phyloP scores from a whole-genome alignment of 257 asterid genomes.

The Gentiana macrophylla region DNA sequence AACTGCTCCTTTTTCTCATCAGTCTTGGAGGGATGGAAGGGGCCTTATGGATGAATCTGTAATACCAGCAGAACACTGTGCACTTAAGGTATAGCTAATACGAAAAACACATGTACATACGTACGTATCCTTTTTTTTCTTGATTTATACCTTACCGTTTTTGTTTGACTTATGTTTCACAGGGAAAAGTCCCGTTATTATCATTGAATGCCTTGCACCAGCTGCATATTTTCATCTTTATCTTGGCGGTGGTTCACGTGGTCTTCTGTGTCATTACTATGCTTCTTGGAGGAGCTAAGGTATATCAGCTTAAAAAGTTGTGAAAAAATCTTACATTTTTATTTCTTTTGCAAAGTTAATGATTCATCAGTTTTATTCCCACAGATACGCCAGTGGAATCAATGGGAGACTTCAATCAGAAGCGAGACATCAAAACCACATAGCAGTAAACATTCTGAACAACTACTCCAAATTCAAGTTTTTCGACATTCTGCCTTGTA shows the following conservation, averaged over 20 bases:
- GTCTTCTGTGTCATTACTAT: conserved; percentile 60
- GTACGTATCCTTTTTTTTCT: not conserved
- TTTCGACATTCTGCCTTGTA: too few relatives aligned
- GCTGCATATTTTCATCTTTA: conserved; percentile 84
- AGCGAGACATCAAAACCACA: conserved; percentile 20
- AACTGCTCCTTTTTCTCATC: not conserved
- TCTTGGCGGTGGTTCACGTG: conserved; percentile 73
- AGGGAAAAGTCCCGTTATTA: conserved; percentile 58
- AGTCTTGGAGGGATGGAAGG: conserved; percentile 17
- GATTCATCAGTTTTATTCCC: not conserved
- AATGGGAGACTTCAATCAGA: conserved; percentile 58
- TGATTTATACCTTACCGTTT: not conserved
- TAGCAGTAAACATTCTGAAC: conserved; percentile 18
- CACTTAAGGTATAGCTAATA: conserved; percentile 21
- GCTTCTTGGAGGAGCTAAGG: conserved; percentile 68
- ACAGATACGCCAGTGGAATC: conserved; percentile 69
- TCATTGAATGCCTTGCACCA: conserved; percentile 80
- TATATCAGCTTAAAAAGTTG: conserved; percentile 4
- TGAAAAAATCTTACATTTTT: not conserved
- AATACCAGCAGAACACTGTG: conserved; percentile 20
- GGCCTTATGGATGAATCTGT: conserved; percentile 33
- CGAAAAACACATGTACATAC: not conserved
- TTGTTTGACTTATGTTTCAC: not conserved
- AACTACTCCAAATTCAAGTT: not conserved
- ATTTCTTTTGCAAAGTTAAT: not conserved